Conservation (phyloP, 1,284 basidiomycete genomes). For the Porodaedalea pini region DNA sequence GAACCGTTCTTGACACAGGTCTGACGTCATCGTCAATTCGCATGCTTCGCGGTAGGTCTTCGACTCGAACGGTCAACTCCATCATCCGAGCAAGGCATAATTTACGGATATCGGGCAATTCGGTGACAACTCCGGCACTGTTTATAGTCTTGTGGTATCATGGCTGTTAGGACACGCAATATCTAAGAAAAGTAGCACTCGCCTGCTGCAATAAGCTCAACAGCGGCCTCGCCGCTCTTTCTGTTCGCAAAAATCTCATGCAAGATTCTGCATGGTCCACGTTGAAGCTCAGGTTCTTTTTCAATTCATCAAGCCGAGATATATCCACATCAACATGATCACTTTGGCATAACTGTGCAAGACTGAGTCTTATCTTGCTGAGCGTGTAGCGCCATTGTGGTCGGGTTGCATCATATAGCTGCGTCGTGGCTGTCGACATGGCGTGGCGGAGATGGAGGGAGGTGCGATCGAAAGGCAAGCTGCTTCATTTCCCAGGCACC, state of each 20-base stretch:
- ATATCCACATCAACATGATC: background rate
- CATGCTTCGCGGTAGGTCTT: background rate
- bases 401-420: background rate
- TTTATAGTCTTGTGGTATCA: background rate
- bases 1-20: background rate
- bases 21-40: background rate
- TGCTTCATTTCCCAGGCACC: no score
- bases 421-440: no score
- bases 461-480: no score
- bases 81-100: background rate
- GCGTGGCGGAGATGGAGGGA: no score
- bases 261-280: background rate
- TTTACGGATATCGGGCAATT: background rate
- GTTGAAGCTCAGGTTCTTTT: background rate
- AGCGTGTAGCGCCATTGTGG: background rate
- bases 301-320: background rate
- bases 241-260: no score
- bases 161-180: background rate
- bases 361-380: background rate
- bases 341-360: background rate
- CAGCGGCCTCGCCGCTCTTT: no score
- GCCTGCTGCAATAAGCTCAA: no score
- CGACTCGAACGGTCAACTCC: background rate
- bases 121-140: background rate
- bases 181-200: no score